These are phyloP conservation scores for Cyphellophora europaea DNA, from an alignment of 2,329 filamentous ascomycete genomes.

Conservation along the genomic window DNA sequence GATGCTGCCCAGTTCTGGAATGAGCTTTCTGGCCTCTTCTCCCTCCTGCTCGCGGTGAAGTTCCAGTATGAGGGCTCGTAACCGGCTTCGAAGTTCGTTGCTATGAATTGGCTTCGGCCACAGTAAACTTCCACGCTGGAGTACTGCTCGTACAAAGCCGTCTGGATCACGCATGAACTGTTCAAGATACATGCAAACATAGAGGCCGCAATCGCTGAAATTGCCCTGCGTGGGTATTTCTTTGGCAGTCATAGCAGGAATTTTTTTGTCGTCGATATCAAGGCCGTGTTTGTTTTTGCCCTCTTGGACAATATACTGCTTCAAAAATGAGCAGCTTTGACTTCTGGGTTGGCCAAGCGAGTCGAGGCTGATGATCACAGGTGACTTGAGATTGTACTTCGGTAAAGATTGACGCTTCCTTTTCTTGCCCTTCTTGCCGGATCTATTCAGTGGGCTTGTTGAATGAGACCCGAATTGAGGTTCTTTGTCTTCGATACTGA, in stretches of 20 bases:
- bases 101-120: conserved; percentile 16
- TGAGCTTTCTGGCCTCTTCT: conserved; percentile 22
- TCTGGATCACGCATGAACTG: conserved; percentile 71
- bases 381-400: conserved; percentile 43
- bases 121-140: conserved; percentile 48
- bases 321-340: conserved; percentile 53
- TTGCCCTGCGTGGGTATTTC: conserved; percentile 74
- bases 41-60: conserved; percentile 16
- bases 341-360: conserved; percentile 63
- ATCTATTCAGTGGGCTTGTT: conserved; percentile 5
- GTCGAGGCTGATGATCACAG: conserved; percentile 77
- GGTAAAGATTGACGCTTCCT: conserved; percentile 20
- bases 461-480: too few relatives aligned
- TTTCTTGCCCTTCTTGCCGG: conserved; percentile 24
- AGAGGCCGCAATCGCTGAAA: conserved; percentile 82
- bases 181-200: conserved; percentile 72
- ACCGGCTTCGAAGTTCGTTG: conserved; percentile 13
- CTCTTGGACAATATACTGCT: conserved; percentile 68
- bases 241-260: conserved; percentile 60
- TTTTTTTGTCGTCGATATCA: conserved; percentile 30
- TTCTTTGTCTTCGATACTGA: conserved; percentile 3
- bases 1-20: conserved; percentile 15
- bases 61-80: conserved; percentile 16
- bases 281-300: conserved; percentile 50
- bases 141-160: conserved; percentile 55